Percentiles rank a stretch among this genome's conserved stretches.
phyloP scores from a whole-genome alignment of 768 basidiomycete species.

The Collybiopsis confluens region DNA sequence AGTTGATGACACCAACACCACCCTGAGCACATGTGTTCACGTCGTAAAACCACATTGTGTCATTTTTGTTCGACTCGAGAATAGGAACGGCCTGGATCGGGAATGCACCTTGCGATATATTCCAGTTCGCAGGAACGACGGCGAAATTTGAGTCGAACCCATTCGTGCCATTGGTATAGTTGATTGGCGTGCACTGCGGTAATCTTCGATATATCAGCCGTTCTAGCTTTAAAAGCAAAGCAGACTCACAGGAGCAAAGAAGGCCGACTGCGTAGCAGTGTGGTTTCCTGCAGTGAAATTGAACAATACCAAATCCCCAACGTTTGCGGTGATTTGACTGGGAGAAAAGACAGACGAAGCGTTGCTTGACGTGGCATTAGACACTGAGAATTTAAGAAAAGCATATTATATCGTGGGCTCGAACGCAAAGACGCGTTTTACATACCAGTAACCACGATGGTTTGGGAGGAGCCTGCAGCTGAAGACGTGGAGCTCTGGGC shows the following conservation, averaged over 20 bases:
- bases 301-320: conserved; percentile 51
- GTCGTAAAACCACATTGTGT: conserved; percentile 62
- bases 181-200: conserved; percentile 52
- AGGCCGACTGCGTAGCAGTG: conserved; percentile 55
- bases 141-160: conserved; percentile 57
- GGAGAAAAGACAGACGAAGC: conserved; percentile 44
- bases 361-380: conserved; percentile 38
- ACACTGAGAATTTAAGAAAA: conserved; percentile 33
- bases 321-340: conserved; percentile 30
- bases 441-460: background rate
- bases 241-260: conserved; percentile 45
- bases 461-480: background rate
- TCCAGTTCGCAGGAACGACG: conserved; percentile 31
- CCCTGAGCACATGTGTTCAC: conserved; percentile 47
- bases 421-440: background rate
- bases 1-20: conserved; percentile 60
- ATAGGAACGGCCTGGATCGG: conserved; percentile 45
- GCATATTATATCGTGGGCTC: no score
- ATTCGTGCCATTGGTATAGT: conserved; percentile 44
- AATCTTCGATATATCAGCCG: no score
- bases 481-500: background rate
- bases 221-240: no score
- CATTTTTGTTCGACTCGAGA: conserved; percentile 31
- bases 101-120: conserved; percentile 40
- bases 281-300: conserved; percentile 55